Percentiles rank a stretch among this genome's conserved stretches.
Conservation (phyloP, 176 grass and related monocot species). For the Calamus simplicifolius region DNA sequence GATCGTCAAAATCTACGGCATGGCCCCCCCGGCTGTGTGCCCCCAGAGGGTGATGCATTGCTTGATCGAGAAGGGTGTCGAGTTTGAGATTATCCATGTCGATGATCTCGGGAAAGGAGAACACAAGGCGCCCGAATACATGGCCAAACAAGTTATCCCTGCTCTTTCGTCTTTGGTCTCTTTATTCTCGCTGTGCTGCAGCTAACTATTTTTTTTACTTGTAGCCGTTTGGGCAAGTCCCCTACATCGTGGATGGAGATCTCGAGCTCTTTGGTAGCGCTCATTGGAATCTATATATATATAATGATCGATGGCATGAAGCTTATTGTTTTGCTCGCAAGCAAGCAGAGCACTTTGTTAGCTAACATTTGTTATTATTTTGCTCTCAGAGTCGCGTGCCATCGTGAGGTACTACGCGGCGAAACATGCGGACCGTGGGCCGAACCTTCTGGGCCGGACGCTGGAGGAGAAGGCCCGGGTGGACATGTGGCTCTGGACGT, state of each 20-base stretch:
- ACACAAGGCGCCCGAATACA: conserved; percentile 3
- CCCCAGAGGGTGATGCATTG: conserved; percentile 20
- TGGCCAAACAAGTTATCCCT: conserved; percentile 14
- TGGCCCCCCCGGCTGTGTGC: not conserved
- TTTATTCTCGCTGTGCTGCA: not conserved
- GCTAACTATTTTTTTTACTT: not conserved
- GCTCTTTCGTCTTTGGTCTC: not conserved
- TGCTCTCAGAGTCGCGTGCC: conserved; percentile 9
- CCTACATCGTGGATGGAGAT: conserved; percentile 14
- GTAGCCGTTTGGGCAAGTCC: conserved; percentile 22
- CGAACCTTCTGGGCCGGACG: conserved; percentile 12
- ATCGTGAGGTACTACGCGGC: conserved; percentile 18
- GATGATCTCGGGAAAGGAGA: conserved; percentile 9
- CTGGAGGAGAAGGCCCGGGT: conserved; percentile 17
- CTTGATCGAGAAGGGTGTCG: conserved; percentile 11
- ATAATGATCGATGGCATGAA: not conserved
- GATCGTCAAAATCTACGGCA: conserved; percentile 19
- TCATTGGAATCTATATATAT: not conserved
- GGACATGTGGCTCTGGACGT: conserved; percentile 21
- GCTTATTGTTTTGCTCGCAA: not conserved
- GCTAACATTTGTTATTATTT: too few relatives aligned
- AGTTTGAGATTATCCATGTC: conserved; percentile 16
- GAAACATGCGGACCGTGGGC: not conserved
- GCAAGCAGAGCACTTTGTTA: not conserved
- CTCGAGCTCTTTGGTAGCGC: conserved; percentile 17